Base-by-base conservation (phyloP, 306 rosid genomes). In the Fragaria ananassa region DNA sequence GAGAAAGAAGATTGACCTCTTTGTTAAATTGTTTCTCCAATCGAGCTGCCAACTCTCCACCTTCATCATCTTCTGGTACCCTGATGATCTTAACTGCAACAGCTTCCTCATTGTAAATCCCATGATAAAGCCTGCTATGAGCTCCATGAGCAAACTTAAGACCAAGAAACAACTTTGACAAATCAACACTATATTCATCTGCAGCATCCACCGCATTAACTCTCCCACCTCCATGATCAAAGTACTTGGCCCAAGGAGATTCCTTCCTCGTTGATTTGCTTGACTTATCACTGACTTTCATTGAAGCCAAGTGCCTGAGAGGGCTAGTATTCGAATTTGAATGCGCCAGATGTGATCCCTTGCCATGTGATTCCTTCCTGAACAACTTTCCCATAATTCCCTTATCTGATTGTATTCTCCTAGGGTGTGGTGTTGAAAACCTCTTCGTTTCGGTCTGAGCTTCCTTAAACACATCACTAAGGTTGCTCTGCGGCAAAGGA, bases 91-190 rank as follows among this genome's bases (percentile, higher is more conserved):
- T 96, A 64, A 96, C 91, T 13, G 99, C 99, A 54, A 96, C 97
- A 74, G 88, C 53, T 68, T 87, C 84, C 5, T 88, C 93, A 4
- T 86, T 87, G 83, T 96, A 96, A 74, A 83, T 84, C 77, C 99
- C 99, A 75, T 87, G 98, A 81, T 96, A 96, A 37, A 96, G 96
- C 58, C 97, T 76, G 83, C 99, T 96, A 81, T 93, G 96, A 29
- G 98, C 96, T 7, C 99, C 99, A 80, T 96, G 99, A 72, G 99
- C 99, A 76, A 96, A 96, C 82, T 79, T 92, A n/a, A 82, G 84
- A 41, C 98, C 99, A 54, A 96, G 79, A 84, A 88, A 89, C 81
- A 96, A 69, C 84, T 91, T 78, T 2, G 98, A 91, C 83, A 92
- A 82, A 76, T 96, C 99, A 69, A 88, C 90, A 72, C 81, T 78